A percentile compares a stretch with the other conserved stretches of the same genome.
These are phyloP conservation scores for Filobasidium floriforme DNA, from an alignment of 768 basidiomycete genomes.

Conservation along the genomic window DNA sequence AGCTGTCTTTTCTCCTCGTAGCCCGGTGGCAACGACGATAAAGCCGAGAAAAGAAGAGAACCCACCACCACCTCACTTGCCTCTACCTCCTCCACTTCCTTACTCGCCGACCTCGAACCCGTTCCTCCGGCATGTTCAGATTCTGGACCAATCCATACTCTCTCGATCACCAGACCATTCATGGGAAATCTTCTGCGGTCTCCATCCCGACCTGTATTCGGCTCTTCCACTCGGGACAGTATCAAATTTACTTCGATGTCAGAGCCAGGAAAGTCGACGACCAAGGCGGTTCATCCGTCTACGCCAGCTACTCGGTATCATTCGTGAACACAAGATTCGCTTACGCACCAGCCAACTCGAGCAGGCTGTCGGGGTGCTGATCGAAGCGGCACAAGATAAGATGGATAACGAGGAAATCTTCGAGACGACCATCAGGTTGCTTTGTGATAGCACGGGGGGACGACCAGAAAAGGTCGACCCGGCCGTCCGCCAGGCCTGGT, in stretches of 20 bases:
- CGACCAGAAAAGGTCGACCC: not conserved
- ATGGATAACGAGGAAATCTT: not conserved
- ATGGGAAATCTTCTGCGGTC: not conserved
- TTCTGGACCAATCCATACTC: constrained; percentile 1
- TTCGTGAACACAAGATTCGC: not conserved
- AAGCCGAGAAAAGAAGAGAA: not conserved
- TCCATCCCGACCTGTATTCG: not conserved
- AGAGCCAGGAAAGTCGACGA: not conserved
- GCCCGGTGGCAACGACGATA: not conserved
- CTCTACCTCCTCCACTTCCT: constrained; percentile 5
- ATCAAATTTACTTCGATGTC: not conserved
- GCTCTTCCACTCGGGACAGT: not conserved
- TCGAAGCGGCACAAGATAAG: not conserved
- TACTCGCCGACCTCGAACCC: not conserved
- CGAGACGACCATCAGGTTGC: not conserved
- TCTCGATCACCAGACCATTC: not conserved
- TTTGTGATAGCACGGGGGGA: not conserved
- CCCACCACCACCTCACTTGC: constrained; percentile 1
- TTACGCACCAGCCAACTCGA: not conserved
- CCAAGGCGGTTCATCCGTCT: not conserved
- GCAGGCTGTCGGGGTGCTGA: not conserved
- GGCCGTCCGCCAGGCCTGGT: not conserved
- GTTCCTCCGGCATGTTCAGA: not conserved
- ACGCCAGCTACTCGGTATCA: not conserved
- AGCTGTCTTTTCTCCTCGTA: not conserved